Evolutionary conservation across 768 basidiomycete genomes (phyloP).

Genomic region (Trametes cubensis): DNA sequence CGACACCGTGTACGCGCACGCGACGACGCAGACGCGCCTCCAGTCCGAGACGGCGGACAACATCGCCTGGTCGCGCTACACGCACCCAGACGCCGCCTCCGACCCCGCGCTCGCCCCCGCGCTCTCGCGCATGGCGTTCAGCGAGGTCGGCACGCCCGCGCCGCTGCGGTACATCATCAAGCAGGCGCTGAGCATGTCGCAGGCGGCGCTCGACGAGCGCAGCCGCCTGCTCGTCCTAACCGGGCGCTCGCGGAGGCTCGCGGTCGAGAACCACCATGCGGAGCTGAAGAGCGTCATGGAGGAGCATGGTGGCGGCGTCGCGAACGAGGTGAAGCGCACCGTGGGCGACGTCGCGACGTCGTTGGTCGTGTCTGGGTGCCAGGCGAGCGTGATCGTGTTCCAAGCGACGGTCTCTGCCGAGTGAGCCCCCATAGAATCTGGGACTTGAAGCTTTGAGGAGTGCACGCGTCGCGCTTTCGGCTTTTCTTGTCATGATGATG

Average conservation of each 20-base stretch:
- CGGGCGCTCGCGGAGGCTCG: constrained; percentile 76
- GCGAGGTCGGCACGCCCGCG: constrained; percentile 51
- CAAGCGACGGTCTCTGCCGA: constrained; percentile 47
- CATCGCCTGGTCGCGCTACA: constrained; percentile 70
- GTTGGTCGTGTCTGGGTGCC: constrained; percentile 64
- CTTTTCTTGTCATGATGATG: not conserved
- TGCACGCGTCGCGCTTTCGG: not conserved
- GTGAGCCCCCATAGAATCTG: not conserved
- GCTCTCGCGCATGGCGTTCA: constrained; percentile 65
- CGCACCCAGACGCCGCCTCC: constrained; percentile 32
- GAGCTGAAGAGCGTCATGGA: constrained; percentile 70
- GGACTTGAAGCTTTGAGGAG: too few relatives aligned
- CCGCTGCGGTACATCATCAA: constrained; percentile 61
- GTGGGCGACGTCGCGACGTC: constrained; percentile 84
- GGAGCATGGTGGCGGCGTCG: constrained; percentile 53
- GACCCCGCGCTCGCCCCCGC: constrained; percentile 35
- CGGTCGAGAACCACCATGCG: constrained; percentile 67
- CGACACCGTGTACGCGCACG: constrained; percentile 72
- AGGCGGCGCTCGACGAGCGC: constrained; percentile 23
- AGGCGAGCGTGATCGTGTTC: constrained; percentile 65
- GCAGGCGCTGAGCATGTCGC: constrained; percentile 40
- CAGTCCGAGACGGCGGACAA: constrained; percentile 87
- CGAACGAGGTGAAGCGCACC: constrained; percentile 73
- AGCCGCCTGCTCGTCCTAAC: constrained; percentile 61
- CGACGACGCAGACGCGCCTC: constrained; percentile 63